Evolutionary conservation across 805 yeast species (phyloP).

Genomic region (Candida corydali): DNA sequence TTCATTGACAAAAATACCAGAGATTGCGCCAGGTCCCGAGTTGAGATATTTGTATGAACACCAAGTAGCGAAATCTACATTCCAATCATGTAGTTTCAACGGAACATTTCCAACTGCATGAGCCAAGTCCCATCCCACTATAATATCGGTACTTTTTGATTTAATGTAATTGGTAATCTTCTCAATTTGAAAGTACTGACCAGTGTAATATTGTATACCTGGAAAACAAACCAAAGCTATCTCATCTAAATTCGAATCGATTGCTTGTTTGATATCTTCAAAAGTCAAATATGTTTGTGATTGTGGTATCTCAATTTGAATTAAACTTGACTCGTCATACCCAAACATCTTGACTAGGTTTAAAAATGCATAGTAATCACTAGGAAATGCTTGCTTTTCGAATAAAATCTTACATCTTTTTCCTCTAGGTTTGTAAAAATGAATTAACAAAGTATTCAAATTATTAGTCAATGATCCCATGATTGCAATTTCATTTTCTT

Average conservation of each 20-base stretch:
- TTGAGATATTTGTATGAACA: constrained; percentile 90
- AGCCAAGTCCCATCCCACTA: constrained; percentile 93
- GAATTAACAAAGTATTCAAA: constrained; percentile 65
- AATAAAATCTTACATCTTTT: constrained; percentile 65
- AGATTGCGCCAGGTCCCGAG: constrained; percentile 92
- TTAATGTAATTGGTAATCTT: constrained; percentile 66
- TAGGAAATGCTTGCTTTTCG: constrained; percentile 87
- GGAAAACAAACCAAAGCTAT: constrained; percentile 76
- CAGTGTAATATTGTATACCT: constrained; percentile 90
- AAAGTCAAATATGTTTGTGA: constrained; percentile 58
- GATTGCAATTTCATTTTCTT: constrained; percentile 71
- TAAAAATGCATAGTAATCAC: constrained; percentile 82
- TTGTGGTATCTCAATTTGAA: constrained; percentile 59
- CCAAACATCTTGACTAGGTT: constrained; percentile 68
- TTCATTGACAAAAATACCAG: constrained; percentile 77
- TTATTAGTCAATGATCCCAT: constrained; percentile 86
- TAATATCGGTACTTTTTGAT: constrained; percentile 30
- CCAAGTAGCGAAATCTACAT: constrained; percentile 91
- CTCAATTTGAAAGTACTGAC: constrained; percentile 76
- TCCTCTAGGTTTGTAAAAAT: constrained; percentile 69
- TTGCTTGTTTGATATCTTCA: constrained; percentile 53
- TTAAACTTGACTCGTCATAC: constrained; percentile 47
- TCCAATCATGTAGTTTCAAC: constrained; percentile 77
- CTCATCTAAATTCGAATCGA: constrained; percentile 54
- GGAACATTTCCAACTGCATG: constrained; percentile 91